Base-by-base conservation (phyloP, 2,329 filamentous ascomycete genomes). In the Chaetomiaceae sp. region DNA sequence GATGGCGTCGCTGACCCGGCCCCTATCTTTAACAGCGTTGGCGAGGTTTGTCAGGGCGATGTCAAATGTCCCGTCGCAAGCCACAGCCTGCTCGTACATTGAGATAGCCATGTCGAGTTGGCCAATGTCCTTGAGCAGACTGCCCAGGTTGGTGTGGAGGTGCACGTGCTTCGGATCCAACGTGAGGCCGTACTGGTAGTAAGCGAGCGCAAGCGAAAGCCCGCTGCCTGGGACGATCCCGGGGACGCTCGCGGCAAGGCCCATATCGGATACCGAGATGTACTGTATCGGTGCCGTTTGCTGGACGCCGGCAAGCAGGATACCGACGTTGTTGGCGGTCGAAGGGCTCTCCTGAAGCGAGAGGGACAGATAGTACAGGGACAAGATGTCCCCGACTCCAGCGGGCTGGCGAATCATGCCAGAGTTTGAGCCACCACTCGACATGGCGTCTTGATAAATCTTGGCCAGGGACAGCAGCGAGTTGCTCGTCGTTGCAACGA, bases 261-360 rank as follows among this genome's bases (percentile, higher is more conserved):
- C 20, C 65, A 63, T 39, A 5, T 61, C 51, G 63, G 63, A 23
- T 63, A 50, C 44, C 1, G 66, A 53, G 6, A 56, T 38, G 9
- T 57, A 62, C 15, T 70, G 72, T 59, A 71, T 69, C 15, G 70
- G 72, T 57, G 71, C 47, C 22, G 72, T 68, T 62, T 95, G 91
- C 65, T 96, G 94, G 19, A 97, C 88, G 53, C 94, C 89, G 5
- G 94, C 94, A n/a, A 99, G 82, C 25, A 99, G 77, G 51, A 99
- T 99, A 3, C 94, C 94, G 12, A 99, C 91, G 67, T 99, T 99
- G 68, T 99, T 99, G 0, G 94, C 94, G 0, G 94, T 99, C 0
- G 94, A 99, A 2, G 94, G 94, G 64, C 94, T 97, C 44, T 94
- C 91, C 59, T 96, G 94, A 2, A 99, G 78, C 0, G 94, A 95